Evolutionary conservation across 225 moss, liverwort and hornwort species (phyloP), one percentile per base, ranked within the genome.

Genomic region (Anthoceros angustus): DNA sequence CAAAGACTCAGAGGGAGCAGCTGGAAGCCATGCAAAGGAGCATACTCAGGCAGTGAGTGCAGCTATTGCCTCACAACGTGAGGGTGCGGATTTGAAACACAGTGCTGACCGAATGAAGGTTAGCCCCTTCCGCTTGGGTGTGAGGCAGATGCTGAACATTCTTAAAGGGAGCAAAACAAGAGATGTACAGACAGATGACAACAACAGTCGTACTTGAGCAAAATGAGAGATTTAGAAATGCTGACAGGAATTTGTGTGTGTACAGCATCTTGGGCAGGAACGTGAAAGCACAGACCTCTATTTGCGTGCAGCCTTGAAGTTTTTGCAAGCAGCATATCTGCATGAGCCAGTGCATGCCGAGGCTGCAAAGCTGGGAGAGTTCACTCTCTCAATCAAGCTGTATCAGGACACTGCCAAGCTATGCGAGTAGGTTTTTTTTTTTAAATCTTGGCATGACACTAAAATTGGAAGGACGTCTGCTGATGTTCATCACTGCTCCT

Each of bases 21-120:
- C 82, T 40, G 70, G 73, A 50, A 90, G 88, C 65, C 83, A 82
- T 67, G 77, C 66, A 26, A 86, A 83, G 72, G 88, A 90, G 66
- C 86, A 86, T 73, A 74, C 73, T 4, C 71, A 73, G 41, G 79
- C 74, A 23, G 74, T 73, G 62, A 73, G 41, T 63, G 66, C 74
- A 63, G 79, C 79, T 39, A 82, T 70, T 25, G 70, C 64, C 66
- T 79, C 71, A 70, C 72, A 69, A 62, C 83, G 83, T 72, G 84
- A 84, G 39, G 95, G 80, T 15, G 81, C 60, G 66, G 66, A 78
- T 71, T 71, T 98, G 72, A 98, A 98, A 76, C 98, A 92, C 70
- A 78, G 80, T 62, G 98, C 83, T 67, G 98, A 98, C 80, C 88
- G 87, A 39, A 61, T 92, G 43, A 89, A 86, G 98, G 94, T 93